Base-by-base conservation (phyloP, 176 grass and related monocot genomes). In the Pontederia crassipes region DNA sequence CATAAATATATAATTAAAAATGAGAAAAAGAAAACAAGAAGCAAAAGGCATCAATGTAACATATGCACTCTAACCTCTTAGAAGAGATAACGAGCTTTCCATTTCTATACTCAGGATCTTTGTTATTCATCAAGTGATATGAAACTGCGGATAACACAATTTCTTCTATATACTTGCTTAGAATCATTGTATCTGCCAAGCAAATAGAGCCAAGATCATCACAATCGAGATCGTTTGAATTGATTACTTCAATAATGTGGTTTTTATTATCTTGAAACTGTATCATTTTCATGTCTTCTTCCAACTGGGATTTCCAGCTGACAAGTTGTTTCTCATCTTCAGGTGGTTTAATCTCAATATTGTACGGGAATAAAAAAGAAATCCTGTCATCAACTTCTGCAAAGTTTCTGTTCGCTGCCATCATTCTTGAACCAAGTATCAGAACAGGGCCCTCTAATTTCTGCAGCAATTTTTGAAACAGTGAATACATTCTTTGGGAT, bases 281-380 rank as follows among this genome's bases (percentile, higher is more conserved):
- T 51, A 94, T 81, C 68, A 87, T 84, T 74, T 76, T 94, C 83
- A 88, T 94, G 76, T 94, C 89, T 81, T 94, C 89, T 85, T 94
- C 89, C 61, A 94, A 52, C 53, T 88, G 83, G 46, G 89, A 84
- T 61, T 94, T 88, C 89, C 89, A 94, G 68, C 74, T 92, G 49
- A 87, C 83, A 65, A 84, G 83, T 45, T 78, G 77, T 35, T 67
- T 94, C 79, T 84, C 84, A 15, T 79, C 77, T 79, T 85, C 75
- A 27, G 89, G 89, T 64, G 74, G 81, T 66, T 72, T 88, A 59
- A 88, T 82, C 59, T 94, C 84, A 29, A 94, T 81, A 28, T 80
- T 97, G 62, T 85, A 83, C 56, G 78, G 81, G 56, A 88, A 88
- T 13, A 91, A 59, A 76, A 71, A 28, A 66, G 55, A 68, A 61